Conservation (phyloP, 2,329 filamentous ascomycete species). For the Raffaelea albimanens region DNA sequence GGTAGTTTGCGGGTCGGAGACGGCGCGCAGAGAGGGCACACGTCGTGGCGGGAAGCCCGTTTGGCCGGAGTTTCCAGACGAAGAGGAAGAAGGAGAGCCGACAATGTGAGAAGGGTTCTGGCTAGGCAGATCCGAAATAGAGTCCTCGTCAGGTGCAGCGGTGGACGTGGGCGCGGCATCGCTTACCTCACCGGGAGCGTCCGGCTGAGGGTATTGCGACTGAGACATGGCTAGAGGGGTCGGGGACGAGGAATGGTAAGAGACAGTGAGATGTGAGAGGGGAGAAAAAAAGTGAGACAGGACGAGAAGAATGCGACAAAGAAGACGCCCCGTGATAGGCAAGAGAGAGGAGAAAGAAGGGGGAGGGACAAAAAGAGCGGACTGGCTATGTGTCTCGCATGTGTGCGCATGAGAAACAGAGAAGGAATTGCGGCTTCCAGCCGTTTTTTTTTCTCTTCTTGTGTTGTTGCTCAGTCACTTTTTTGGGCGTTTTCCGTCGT, state of each 20-base stretch:
- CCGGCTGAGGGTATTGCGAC: constrained; percentile 27
- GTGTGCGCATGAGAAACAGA: not conserved
- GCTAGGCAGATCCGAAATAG: not conserved
- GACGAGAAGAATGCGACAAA: no score
- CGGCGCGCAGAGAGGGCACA: constrained; percentile 49
- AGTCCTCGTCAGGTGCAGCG: constrained; percentile 25
- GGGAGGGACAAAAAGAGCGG: not conserved
- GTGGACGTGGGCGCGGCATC: constrained; percentile 32
- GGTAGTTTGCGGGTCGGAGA: constrained; percentile 45
- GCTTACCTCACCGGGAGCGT: constrained; percentile 35
- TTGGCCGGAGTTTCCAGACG: not conserved
- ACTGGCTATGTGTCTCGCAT: not conserved
- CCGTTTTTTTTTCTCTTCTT: not conserved
- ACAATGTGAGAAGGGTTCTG: not conserved
- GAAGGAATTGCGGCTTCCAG: not conserved
- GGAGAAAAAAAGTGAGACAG: no score
- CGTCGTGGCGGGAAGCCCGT: constrained; percentile 28
- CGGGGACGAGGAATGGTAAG: not conserved
- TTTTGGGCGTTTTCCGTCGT: no score
- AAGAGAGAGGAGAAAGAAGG: not conserved
- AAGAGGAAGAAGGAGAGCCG: not conserved
- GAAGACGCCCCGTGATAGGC: no score
- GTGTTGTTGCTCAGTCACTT: no score
- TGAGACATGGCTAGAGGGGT: constrained; percentile 16
- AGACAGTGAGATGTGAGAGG: no score